A percentile compares a stretch with the other conserved stretches of the same genome.
phyloP scores from a whole-genome alignment of 345 rosid genomes.

The Euphorbia tirucalli region DNA sequence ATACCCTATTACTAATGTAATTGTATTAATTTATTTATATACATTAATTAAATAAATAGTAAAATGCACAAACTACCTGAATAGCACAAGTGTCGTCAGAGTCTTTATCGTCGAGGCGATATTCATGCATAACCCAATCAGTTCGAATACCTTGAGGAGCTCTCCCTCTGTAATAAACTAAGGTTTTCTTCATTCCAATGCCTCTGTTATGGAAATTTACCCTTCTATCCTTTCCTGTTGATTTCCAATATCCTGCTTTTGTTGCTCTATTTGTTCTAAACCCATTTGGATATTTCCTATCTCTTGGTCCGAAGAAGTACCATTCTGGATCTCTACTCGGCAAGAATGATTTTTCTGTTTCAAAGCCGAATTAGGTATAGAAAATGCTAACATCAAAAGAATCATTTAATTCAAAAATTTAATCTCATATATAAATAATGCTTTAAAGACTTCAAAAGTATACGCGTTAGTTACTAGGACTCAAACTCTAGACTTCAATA shows the following conservation, averaged over 20 bases:
- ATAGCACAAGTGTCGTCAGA: slow-evolving; percentile 68
- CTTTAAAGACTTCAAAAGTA: too few species aligned
- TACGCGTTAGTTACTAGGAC: too few species aligned
- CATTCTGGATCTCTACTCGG: slow-evolving; percentile 94
- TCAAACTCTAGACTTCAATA: too few species aligned
- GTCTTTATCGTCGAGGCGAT: slow-evolving; percentile 85
- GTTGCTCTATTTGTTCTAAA: slow-evolving; percentile 90
- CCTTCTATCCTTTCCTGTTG: slow-evolving; percentile 79
- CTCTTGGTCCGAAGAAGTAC: slow-evolving; percentile 94
- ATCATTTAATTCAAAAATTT: too few species aligned
- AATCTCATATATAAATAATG: too few species aligned
- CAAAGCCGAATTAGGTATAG: too few species aligned
- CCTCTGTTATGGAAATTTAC: slow-evolving; percentile 63
- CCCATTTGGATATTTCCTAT: slow-evolving; percentile 87
- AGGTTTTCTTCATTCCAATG: slow-evolving; percentile 91
- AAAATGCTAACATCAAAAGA: too few species aligned
- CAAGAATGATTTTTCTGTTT: slow-evolving; percentile 70
- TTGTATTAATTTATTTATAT: too few species aligned
- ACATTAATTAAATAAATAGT: background rate
- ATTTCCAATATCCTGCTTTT: slow-evolving; percentile 88
- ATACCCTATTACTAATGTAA: too few species aligned
- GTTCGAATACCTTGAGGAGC: slow-evolving; percentile 93
- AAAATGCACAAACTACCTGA: slow-evolving; percentile 50
- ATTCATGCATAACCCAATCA: slow-evolving; percentile 96
- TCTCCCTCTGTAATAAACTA: slow-evolving; percentile 84